Base-by-base conservation (phyloP, 768 basidiomycete genomes). In the Hypsizygus marmoreus region DNA sequence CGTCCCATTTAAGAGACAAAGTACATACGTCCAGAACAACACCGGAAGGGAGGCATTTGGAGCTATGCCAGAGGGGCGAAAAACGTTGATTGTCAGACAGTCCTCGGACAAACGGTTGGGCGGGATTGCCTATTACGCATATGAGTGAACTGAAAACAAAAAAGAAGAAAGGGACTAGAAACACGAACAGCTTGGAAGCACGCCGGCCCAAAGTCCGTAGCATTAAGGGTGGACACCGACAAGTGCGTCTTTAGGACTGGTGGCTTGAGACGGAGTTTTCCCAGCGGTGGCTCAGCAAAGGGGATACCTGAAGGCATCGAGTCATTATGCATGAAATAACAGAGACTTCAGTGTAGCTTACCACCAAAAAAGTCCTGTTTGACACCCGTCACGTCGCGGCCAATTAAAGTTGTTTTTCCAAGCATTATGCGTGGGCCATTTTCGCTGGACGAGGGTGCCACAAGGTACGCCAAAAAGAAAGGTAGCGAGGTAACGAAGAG, bases 21-120 rank as follows among this genome's bases (percentile, higher is more conserved):
- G 29, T 19, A 36, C 64, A 40, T 47, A 72, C 68, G 67, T 67
- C 71, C 71, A 73, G 37, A 73, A 71, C 30, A 74, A 72, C 35
- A 76, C 66, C 8, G 75, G 73, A 5, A 76, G 56, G 25, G 59
- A 61, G 2, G 65, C 61, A 39, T 56, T 54, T 1, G 54, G 4
- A 3, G 32, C 32, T 9, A 64, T 40, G 8, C 70, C 70, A 0
- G 72, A 65, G 0, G 82, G 81, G 14, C 79, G 66, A 44, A 76
- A 79, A 4, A 85, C 63, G 53, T 83, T 82, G 40, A 83, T 65
- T 16, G 78, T 80, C 38, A 84, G 62, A 55, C 80, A 84, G 48
- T 84, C 81, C 56, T 84, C 81, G 16, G 79, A 77, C 32, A 61
- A 70, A 53, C 20, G 62, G 51, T 46, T 69, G 59, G 41, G 62